Percentiles rank a stretch among this genome's conserved stretches.
Evolutionary conservation across 495 filamentous ascomycete species (phyloP).

Genomic region (Lophiostoma macrostomum): DNA sequence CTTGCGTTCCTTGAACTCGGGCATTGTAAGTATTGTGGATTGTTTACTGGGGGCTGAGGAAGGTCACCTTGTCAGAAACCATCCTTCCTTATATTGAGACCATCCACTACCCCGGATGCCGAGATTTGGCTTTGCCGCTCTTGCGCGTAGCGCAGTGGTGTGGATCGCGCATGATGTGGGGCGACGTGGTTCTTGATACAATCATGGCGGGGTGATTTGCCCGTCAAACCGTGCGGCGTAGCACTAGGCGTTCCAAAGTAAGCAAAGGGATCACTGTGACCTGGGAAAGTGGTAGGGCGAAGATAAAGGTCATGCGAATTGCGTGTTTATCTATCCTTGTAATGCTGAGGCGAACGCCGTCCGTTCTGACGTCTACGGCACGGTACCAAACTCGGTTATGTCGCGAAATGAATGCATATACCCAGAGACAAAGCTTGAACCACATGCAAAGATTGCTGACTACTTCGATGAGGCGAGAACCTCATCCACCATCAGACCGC

Average conservation of each 20-base stretch:
- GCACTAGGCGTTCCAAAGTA: constrained; percentile 7
- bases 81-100: constrained; percentile 28
- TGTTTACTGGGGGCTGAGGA: neutral
- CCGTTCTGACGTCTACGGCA: constrained; percentile 17
- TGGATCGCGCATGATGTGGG: constrained; percentile 32
- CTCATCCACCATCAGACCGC: constrained; percentile 50
- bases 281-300: constrained; percentile 16
- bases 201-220: constrained; percentile 24
- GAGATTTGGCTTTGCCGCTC: constrained; percentile 23
- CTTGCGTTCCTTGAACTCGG: constrained; percentile 33
- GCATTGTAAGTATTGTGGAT: constrained; percentile 14
- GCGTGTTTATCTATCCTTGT: constrained; percentile 20
- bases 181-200: constrained; percentile 16
- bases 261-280: constrained; percentile 4
- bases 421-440: neutral
- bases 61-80: constrained; percentile 12
- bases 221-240: constrained; percentile 6
- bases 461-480: constrained; percentile 42
- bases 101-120: constrained; percentile 23
- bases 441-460: constrained; percentile 12
- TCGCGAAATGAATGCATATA: constrained; percentile 14
- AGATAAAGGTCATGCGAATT: constrained; percentile 22
- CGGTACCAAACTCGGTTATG: neutral
- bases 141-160: constrained; percentile 30
- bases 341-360: constrained; percentile 13